Evolutionary conservation across 31 red algal genomes (phyloP).

Genomic region (Porphyra umbilicalis): DNA sequence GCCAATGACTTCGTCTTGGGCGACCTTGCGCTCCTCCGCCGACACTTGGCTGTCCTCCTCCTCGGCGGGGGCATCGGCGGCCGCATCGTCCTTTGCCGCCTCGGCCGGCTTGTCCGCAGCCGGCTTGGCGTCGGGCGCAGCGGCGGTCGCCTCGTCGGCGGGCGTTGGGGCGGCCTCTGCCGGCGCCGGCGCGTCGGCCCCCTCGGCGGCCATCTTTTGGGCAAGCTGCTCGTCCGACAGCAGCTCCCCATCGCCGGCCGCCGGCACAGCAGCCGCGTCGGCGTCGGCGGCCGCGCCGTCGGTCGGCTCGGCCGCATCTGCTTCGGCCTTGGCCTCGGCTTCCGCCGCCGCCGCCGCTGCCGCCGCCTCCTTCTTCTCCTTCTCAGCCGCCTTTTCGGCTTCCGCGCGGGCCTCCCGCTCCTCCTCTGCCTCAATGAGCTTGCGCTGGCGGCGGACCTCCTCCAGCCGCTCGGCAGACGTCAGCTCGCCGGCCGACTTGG

Average conservation of each 20-base stretch:
- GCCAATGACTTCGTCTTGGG: slow-evolving; percentile 38
- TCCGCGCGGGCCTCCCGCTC: slow-evolving; percentile 61
- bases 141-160: not conserved
- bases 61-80: slow-evolving; percentile 5
- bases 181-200: no score
- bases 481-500: slow-evolving; percentile 48
- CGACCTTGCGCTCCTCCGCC: slow-evolving; percentile 4
- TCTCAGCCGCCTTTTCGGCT: slow-evolving; percentile 49
- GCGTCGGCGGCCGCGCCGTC: slow-evolving; percentile 6
- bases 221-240: slow-evolving; percentile 30
- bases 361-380: slow-evolving; percentile 65
- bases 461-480: slow-evolving; percentile 59
- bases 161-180: not conserved
- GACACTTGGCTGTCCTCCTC: not conserved
- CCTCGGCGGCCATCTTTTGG: slow-evolving; percentile 12
- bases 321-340: slow-evolving; percentile 12
- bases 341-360: slow-evolving; percentile 32
- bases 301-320: slow-evolving; percentile 10
- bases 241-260: not conserved
- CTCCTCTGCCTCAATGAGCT: slow-evolving; percentile 67
- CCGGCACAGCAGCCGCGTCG: not conserved
- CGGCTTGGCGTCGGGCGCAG: not conserved
- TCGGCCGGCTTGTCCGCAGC: not conserved
- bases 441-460: slow-evolving; percentile 69
- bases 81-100: slow-evolving; percentile 10